phyloP scores from a whole-genome alignment of 2,329 filamentous ascomycete species.

The Alternaria sp. region DNA sequence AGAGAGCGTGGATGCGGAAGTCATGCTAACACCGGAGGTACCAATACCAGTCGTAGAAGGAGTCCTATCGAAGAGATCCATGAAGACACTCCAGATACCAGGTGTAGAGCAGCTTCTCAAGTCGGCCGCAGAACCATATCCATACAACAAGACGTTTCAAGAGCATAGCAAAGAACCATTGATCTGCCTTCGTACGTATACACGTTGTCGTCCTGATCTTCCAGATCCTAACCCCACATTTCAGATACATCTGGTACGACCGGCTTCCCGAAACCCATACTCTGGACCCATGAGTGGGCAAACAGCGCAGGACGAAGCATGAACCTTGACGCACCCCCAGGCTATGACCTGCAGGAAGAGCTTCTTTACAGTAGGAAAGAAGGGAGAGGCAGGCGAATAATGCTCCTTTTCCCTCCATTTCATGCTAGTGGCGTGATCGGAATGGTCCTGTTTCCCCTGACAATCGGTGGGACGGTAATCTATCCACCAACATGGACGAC shows the following conservation, averaged over 20 bases:
- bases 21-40: conserved; percentile 23
- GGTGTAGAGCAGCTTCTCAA: conserved; percentile 26
- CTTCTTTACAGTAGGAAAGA: background rate
- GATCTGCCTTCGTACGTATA: conserved; percentile 32
- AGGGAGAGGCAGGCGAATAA: background rate
- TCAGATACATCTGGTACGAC: conserved; percentile 49
- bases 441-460: conserved; percentile 11
- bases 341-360: background rate
- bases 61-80: conserved; percentile 22
- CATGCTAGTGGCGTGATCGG: conserved; percentile 18
- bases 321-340: conserved; percentile 9
- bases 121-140: conserved; percentile 19
- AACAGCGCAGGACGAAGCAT: conserved; percentile 4
- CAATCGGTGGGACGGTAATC: conserved; percentile 7
- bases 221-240: background rate
- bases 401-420: conserved; percentile 16
- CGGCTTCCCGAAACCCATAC: conserved; percentile 49
- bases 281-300: conserved; percentile 33
- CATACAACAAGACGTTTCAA: conserved; percentile 31
- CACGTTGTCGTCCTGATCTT: background rate
- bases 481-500: conserved; percentile 7
- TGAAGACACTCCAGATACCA: conserved; percentile 25
- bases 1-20: conserved; percentile 24
- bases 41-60: conserved; percentile 18
- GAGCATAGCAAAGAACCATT: conserved; percentile 35